These are phyloP conservation scores for Plantago coronopus DNA, from an alignment of 305 asterid genomes.

Conservation along the genomic window DNA sequence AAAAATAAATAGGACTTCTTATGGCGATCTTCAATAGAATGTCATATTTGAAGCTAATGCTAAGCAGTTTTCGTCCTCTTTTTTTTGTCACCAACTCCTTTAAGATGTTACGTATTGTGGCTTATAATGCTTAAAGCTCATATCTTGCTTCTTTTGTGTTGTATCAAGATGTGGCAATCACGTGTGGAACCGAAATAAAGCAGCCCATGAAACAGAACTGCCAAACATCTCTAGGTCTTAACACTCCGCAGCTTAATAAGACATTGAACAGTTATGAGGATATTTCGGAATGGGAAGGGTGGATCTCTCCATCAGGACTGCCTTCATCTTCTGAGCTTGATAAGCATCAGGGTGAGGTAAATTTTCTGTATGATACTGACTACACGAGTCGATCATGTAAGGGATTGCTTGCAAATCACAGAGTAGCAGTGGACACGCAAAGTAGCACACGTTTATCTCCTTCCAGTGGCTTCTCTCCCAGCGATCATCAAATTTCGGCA, in stretches of 20 bases:
- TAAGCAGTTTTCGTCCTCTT: slow-evolving; percentile 1
- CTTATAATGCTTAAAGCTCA: background rate
- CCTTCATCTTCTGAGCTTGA: slow-evolving; percentile 30
- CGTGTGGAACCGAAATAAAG: slow-evolving; percentile 41
- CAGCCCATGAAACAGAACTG: slow-evolving; percentile 39
- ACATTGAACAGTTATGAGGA: slow-evolving; percentile 32
- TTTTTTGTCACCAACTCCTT: background rate
- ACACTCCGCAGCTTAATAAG: slow-evolving; percentile 40
- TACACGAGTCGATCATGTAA: slow-evolving; percentile 32
- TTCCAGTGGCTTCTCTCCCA: slow-evolving; percentile 34
- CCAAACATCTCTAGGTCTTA: slow-evolving; percentile 32
- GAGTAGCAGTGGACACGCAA: slow-evolving; percentile 19
- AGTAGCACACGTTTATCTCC: slow-evolving; percentile 28
- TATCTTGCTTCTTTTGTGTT: slow-evolving; percentile 20
- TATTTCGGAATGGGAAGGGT: slow-evolving; percentile 34
- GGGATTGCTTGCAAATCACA: slow-evolving; percentile 30
- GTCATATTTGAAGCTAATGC: slow-evolving; percentile 9
- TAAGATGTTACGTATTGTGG: slow-evolving; percentile 2
- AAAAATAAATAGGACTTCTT: slow-evolving; percentile 6
- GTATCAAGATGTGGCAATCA: slow-evolving; percentile 32
- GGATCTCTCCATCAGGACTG: slow-evolving; percentile 25
- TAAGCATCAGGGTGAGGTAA: slow-evolving; percentile 31
- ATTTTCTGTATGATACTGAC: slow-evolving; percentile 36
- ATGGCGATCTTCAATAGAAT: background rate
- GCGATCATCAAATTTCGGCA: slow-evolving; percentile 28